Percentiles rank a stretch among this genome's conserved stretches.
Evolutionary conservation across 2,329 filamentous ascomycete species (phyloP).

Genomic region (Clonostachys sp.): DNA sequence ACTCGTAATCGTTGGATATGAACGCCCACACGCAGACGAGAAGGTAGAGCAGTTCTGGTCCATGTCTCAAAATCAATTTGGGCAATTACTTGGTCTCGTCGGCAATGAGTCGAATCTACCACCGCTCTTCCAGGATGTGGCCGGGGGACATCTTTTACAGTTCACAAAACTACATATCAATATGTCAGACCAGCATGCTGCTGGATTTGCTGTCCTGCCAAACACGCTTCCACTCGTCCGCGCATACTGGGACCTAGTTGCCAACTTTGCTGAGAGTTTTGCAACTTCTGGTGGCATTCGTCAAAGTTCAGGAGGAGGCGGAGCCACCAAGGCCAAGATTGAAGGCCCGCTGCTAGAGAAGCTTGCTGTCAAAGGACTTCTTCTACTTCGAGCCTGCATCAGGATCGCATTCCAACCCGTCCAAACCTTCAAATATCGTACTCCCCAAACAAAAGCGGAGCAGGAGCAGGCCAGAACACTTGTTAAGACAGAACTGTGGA

Average conservation of each 20-base stretch:
- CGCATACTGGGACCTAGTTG: slow-evolving; percentile 81
- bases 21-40: slow-evolving; percentile 73
- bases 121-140: slow-evolving; percentile 48
- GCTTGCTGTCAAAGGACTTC: slow-evolving; percentile 75
- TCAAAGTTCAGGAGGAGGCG: slow-evolving; percentile 29
- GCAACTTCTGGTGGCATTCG: slow-evolving; percentile 55
- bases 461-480: slow-evolving; percentile 63
- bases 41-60: slow-evolving; percentile 79
- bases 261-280: slow-evolving; percentile 71
- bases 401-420: slow-evolving; percentile 79
- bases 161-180: slow-evolving; percentile 88
- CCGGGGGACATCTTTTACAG: slow-evolving; percentile 87
- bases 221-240: slow-evolving; percentile 72
- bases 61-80: slow-evolving; percentile 71
- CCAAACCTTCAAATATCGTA: slow-evolving; percentile 80
- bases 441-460: slow-evolving; percentile 70
- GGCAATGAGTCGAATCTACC: slow-evolving; percentile 27
- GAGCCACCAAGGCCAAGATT: slow-evolving; percentile 40
- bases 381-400: slow-evolving; percentile 77
- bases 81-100: slow-evolving; percentile 65
- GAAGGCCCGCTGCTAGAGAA: slow-evolving; percentile 69
- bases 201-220: slow-evolving; percentile 78
- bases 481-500: slow-evolving; percentile 72
- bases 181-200: slow-evolving; percentile 75
- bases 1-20: slow-evolving; percentile 76